Percentiles rank a stretch among this genome's conserved stretches.
phyloP scores from a whole-genome alignment of 139 green algal genomes.

The Chlorella sorokiniana region DNA sequence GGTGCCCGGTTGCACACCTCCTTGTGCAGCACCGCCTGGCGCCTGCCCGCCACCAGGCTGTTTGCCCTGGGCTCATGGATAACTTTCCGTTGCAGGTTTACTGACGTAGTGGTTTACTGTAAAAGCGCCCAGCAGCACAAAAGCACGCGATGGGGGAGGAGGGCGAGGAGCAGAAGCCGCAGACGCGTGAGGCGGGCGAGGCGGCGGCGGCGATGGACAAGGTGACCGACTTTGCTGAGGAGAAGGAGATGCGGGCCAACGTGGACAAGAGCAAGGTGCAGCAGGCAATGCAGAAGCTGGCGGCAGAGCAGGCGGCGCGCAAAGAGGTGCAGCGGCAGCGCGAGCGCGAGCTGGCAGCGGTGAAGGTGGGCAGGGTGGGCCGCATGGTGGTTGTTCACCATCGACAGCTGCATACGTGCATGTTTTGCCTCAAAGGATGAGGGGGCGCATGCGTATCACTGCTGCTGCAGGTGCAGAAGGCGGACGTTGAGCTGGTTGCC shows the following conservation, averaged over 20 bases:
- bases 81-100: no score
- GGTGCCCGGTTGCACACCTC: no score
- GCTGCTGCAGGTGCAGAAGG: conserved; percentile 25
- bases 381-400: background rate
- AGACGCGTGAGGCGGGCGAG: conserved; percentile 30
- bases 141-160: conserved; percentile 14
- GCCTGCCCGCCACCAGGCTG: no score
- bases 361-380: conserved; percentile 62
- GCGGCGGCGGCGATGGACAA: conserved; percentile 45
- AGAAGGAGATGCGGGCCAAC: conserved; percentile 38
- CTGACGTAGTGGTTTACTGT: background rate
- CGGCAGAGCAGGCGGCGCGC: conserved; percentile 61
- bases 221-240: conserved; percentile 32
- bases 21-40: no score
- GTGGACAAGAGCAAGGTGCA: conserved; percentile 52
- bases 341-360: conserved; percentile 76
- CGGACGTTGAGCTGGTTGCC: conserved; percentile 71
- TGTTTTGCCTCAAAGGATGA: background rate
- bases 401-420: background rate
- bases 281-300: conserved; percentile 71
- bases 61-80: no score
- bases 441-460: no score
- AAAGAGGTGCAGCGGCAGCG: conserved; percentile 58
- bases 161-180: conserved; percentile 24
- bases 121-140: no score